Percentiles rank a stretch among this genome's conserved stretches.
phyloP scores from a whole-genome alignment of 306 rosid genomes.

The Nissolia schottii region DNA sequence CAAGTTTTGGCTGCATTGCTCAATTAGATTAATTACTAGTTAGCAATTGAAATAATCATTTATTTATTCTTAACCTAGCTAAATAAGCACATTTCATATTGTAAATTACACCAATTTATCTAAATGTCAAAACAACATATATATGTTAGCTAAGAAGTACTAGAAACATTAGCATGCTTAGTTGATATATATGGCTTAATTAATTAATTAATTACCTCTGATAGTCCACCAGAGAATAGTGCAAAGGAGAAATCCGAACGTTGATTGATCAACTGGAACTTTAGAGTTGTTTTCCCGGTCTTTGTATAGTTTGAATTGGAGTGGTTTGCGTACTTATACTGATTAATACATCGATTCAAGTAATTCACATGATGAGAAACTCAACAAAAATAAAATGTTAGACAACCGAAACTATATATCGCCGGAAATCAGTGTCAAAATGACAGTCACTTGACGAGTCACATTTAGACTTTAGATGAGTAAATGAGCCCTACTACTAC shows the following conservation, averaged over 20 bases:
- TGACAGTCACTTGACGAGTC: too few relatives aligned
- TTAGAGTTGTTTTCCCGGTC: slow-evolving; percentile 58
- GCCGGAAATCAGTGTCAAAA: too few relatives aligned
- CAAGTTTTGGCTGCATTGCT: slow-evolving; percentile 50
- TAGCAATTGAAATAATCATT: background rate
- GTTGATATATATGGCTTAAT: slow-evolving; percentile 10
- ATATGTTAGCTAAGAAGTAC: background rate
- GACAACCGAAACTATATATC: too few relatives aligned
- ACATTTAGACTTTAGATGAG: too few relatives aligned
- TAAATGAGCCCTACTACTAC: too few relatives aligned
- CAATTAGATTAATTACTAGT: slow-evolving; percentile 5
- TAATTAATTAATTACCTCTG: too few relatives aligned
- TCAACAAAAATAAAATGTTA: too few relatives aligned
- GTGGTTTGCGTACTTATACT: slow-evolving; percentile 58
- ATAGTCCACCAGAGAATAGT: slow-evolving; percentile 54
- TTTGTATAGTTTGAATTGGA: slow-evolving; percentile 37
- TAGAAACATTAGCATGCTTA: background rate
- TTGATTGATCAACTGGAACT: slow-evolving; percentile 71
- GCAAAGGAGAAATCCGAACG: slow-evolving; percentile 85
- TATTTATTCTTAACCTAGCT: too few relatives aligned
- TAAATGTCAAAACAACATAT: background rate
- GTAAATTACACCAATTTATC: background rate
- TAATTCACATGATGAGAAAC: slow-evolving; percentile 11
- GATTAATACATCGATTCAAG: slow-evolving; percentile 33
- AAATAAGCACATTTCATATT: too few relatives aligned